A percentile compares a stretch with the other conserved stretches of the same genome.
phyloP scores from a whole-genome alignment of 805 yeast species.

The Teunomyces gatunensis region DNA sequence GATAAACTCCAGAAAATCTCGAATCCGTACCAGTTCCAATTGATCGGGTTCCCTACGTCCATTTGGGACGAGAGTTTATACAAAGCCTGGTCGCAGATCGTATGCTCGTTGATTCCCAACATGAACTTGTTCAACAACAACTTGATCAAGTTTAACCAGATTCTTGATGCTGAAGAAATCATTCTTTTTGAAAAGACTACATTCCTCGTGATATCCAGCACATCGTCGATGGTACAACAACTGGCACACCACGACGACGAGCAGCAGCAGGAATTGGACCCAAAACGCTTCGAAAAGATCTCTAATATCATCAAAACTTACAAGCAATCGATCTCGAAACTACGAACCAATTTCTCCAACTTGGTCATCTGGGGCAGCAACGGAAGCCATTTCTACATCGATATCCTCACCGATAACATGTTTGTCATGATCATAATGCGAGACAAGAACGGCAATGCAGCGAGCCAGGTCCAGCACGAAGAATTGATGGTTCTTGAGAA shows the following conservation, averaged over 20 bases:
- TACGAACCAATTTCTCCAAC: constrained; percentile 80
- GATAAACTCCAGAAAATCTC: constrained; percentile 74
- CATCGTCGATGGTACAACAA: constrained; percentile 39
- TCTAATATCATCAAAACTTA: constrained; percentile 91
- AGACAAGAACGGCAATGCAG: constrained; percentile 31
- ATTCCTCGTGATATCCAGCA: constrained; percentile 72
- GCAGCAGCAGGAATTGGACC: constrained; percentile 52
- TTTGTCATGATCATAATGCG: constrained; percentile 59
- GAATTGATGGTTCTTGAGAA: constrained; percentile 53
- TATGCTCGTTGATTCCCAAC: constrained; percentile 91
- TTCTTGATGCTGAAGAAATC: constrained; percentile 83
- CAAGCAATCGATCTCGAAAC: constrained; percentile 85
- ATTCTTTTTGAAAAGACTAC: constrained; percentile 92
- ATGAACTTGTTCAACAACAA: constrained; percentile 77
- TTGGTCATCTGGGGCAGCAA: constrained; percentile 63
- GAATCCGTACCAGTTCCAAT: constrained; percentile 57
- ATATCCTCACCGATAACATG: constrained; percentile 57
- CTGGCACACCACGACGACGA: constrained; percentile 12
- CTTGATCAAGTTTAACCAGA: constrained; percentile 65
- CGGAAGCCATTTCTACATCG: constrained; percentile 47
- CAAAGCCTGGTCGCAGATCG: constrained; percentile 96
- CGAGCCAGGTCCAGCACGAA: constrained; percentile 28
- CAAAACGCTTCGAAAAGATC: constrained; percentile 90
- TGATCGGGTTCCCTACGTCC: constrained; percentile 89
- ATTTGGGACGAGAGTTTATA: constrained; percentile 96